phyloP scores from a whole-genome alignment of 352 stramenopile species.

The Pythium myriotylum region DNA sequence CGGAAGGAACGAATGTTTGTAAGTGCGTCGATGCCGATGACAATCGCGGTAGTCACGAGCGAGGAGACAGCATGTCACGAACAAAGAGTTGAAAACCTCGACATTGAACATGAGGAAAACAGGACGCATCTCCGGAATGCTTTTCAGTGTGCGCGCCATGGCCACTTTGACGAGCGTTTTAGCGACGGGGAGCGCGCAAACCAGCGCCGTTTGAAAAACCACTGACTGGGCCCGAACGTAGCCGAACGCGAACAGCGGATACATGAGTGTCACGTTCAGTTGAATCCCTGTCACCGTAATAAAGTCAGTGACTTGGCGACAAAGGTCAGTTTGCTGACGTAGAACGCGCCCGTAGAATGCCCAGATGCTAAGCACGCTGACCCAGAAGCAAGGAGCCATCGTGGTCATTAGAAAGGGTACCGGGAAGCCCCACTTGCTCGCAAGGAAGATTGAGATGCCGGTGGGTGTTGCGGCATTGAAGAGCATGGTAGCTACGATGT shows the following conservation, averaged over 20 bases:
- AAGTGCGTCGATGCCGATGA: conserved; percentile 28
- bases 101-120: conserved; percentile 23
- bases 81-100: conserved; percentile 33
- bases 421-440: neutral
- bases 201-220: neutral
- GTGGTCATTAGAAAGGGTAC: conserved; percentile 5
- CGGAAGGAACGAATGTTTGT: no score
- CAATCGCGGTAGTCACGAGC: conserved; percentile 23
- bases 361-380: neutral
- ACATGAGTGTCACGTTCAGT: neutral
- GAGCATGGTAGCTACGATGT: neutral
- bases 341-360: neutral
- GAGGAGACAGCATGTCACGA: conserved; percentile 45
- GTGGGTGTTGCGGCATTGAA: neutral
- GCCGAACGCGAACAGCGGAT: conserved; percentile 4
- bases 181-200: neutral
- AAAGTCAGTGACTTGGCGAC: neutral
- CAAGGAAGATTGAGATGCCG: neutral
- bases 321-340: neutral
- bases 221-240: neutral
- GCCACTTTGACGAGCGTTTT: no score
- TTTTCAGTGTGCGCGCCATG: no score
- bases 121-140: no score
- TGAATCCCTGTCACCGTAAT: neutral
- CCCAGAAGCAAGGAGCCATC: neutral